A percentile compares a stretch with the other conserved stretches of the same genome.
Conservation (phyloP, 306 rosid genomes). For the Fagus sylvatica region DNA sequence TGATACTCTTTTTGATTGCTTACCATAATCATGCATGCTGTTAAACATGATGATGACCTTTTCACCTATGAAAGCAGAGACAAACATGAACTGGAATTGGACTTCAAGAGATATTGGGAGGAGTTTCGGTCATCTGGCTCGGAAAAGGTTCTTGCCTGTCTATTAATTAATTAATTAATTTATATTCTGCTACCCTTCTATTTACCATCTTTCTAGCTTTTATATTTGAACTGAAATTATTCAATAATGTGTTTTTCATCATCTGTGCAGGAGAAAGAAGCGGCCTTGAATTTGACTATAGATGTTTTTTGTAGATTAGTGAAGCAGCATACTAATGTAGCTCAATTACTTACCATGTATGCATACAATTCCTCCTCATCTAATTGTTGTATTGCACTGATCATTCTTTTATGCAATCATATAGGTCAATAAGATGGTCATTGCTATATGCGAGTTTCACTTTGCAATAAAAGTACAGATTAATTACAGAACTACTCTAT, state of each 20-base stretch:
- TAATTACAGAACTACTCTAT: background rate
- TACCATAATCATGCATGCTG: background rate
- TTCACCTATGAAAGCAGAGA: conserved; percentile 62
- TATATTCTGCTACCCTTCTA: conserved; percentile 5
- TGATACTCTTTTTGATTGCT: background rate
- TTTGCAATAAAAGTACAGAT: background rate
- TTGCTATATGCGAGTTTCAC: background rate
- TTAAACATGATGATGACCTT: conserved; percentile 31
- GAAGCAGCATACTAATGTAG: conserved; percentile 82
- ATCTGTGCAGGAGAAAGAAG: conserved; percentile 93
- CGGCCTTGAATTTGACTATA: conserved; percentile 87
- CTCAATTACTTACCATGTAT: conserved; percentile 94
- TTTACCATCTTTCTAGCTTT: conserved; percentile 10
- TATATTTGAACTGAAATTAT: background rate
- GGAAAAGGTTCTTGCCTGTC: conserved; percentile 76
- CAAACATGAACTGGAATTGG: conserved; percentile 97
- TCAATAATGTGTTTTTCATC: conserved; percentile 30
- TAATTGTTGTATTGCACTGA: conserved; percentile 24
- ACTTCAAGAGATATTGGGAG: conserved; percentile 99
- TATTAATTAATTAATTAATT: conserved; percentile 17
- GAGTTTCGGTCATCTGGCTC: conserved; percentile 98
- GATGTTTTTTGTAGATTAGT: conserved; percentile 99
- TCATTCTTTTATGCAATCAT: conserved; percentile 25
- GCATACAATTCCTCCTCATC: conserved; percentile 31
- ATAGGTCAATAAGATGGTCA: conserved; percentile 16